Evolutionary conservation across 345 rosid species (phyloP), one percentile per base, ranked within the genome.

Genomic region (Populus ilicifolia): DNA sequence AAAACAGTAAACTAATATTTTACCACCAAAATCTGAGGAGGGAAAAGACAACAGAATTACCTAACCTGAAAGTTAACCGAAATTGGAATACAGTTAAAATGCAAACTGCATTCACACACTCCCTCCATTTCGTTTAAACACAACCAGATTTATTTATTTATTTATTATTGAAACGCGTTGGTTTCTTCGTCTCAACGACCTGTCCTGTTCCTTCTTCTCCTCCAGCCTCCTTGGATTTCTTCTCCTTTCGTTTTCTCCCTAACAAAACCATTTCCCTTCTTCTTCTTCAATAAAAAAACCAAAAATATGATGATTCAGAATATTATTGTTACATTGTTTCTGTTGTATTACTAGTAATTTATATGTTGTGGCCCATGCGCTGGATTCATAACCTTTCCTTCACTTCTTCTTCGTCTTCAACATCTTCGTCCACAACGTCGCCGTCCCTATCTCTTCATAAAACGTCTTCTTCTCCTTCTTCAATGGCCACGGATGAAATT

Each of bases 371-470:
- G 12, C 13, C 81, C 79, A 94, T 92, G 98, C 97, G 94, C 80
- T 94, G 97, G 94, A 86, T 89, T 77, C 88, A 80, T 39, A 89
- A 80, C 83, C 68, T 88, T 74, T 86, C 93, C 70, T 86, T 82
- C 74, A 82, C 92, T 12, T 77, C 88, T 33, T 72, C 90, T 48
- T 79, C 89, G 0, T 83, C 91, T 17, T 79, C 85, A 33, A 33
- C 35, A 4, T 52, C 82, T 8, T 81, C 91, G 18, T 78, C 87
- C 64, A 72, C 89, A 27, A 78, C 88, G 0, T 82, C 92, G 16
- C 82, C 85, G 3, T 63, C 85, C 30, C 67, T 85, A 12, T 77
- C 44, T 67, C 86, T 52, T 61, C 77, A 59, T 36, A 27, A n/a
- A 66, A 82, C 80, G 0, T 76, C 86, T 63, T 74, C 78, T 67